Conservation (phyloP, 306 rosid genomes). For the Vicia villosa region DNA sequence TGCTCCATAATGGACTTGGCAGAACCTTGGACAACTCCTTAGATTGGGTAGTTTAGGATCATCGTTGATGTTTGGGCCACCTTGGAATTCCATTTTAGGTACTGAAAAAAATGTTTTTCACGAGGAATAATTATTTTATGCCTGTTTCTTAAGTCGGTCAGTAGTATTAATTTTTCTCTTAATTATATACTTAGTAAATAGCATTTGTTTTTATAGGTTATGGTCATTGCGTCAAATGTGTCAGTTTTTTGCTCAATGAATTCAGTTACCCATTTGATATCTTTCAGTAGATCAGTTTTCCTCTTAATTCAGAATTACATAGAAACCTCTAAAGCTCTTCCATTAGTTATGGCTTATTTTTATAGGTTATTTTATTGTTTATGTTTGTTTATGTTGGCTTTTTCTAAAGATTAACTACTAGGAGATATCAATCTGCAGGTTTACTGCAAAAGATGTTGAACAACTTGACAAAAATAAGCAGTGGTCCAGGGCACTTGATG, state of each 20-base stretch:
- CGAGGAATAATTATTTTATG: background rate
- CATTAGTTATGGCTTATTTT: background rate
- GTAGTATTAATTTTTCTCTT: constrained; percentile 5
- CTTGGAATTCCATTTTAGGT: constrained; percentile 1
- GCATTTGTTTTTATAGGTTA: background rate
- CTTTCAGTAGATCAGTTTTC: constrained; percentile 7
- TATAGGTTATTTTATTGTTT: background rate
- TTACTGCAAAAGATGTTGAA: constrained; percentile 75
- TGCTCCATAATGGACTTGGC: background rate
- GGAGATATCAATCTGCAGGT: constrained; percentile 49
- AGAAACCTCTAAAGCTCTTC: background rate
- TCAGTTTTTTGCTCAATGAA: constrained; percentile 18
- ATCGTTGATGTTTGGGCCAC: background rate
- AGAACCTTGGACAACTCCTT: background rate
- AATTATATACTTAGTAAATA: constrained; percentile 2
- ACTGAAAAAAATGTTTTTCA: background rate
- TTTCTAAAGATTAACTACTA: constrained; percentile 20
- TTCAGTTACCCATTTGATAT: constrained; percentile 16
- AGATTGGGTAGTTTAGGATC: background rate
- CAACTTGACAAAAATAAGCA: constrained; percentile 87
- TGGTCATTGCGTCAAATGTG: constrained; percentile 4
- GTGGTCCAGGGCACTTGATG: constrained; percentile 99
- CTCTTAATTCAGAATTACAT: background rate
- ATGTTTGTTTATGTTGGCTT: constrained; percentile 6
- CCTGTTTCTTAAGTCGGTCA: constrained; percentile 3